Conservation (phyloP, 805 yeast species). For the Wickerhamiella nectarea region DNA sequence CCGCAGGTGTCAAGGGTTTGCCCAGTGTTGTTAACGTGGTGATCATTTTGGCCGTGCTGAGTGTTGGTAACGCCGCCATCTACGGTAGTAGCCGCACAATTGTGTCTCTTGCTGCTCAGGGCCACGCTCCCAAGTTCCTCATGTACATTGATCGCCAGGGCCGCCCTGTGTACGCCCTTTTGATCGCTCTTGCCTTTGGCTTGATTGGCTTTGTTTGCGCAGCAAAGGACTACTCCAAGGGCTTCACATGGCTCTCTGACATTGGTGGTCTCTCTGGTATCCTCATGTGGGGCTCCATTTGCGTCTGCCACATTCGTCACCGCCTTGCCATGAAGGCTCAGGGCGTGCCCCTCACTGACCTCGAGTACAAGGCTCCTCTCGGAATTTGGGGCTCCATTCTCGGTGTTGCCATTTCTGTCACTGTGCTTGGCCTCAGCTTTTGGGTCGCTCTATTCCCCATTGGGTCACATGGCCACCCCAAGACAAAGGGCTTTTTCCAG, state of each 20-base stretch:
- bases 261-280: slow-evolving; percentile 65
- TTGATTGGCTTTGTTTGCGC: slow-evolving; percentile 51
- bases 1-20: slow-evolving; percentile 52
- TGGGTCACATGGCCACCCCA: slow-evolving; percentile 29
- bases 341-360: slow-evolving; percentile 56
- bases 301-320: slow-evolving; percentile 54
- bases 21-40: slow-evolving; percentile 63
- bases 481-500: slow-evolving; percentile 35
- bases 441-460: slow-evolving; percentile 71
- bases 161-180: slow-evolving; percentile 60
- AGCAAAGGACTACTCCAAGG: slow-evolving; percentile 34
- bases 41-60: slow-evolving; percentile 50
- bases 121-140: slow-evolving; percentile 45
- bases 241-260: slow-evolving; percentile 67
- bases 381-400: slow-evolving; percentile 57
- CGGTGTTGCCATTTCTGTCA: slow-evolving; percentile 43
- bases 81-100: slow-evolving; percentile 58
- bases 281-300: slow-evolving; percentile 67
- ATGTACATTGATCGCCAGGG: slow-evolving; percentile 66
- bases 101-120: slow-evolving; percentile 52
- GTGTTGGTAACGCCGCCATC: slow-evolving; percentile 63
- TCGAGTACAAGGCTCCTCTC: slow-evolving; percentile 49
- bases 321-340: slow-evolving; percentile 47
- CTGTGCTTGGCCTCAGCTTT: slow-evolving; percentile 63
- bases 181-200: slow-evolving; percentile 35